Conservation (phyloP, 495 filamentous ascomycete genomes). For the Annulohypoxylon stygium region DNA sequence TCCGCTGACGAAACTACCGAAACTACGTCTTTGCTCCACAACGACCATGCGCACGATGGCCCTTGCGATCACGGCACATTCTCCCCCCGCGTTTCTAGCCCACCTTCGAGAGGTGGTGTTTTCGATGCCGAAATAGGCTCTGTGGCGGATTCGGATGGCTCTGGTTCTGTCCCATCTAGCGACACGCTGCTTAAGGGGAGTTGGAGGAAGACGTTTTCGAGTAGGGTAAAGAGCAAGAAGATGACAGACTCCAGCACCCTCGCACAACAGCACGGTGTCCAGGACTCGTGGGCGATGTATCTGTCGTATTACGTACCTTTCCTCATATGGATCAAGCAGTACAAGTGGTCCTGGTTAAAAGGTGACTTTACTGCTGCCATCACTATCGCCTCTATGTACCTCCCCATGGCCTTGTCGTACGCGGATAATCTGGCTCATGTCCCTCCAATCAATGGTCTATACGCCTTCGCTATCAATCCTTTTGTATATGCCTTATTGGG, state of each 20-base stretch:
- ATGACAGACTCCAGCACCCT: slow-evolving; percentile 73
- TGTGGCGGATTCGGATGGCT: slow-evolving; percentile 40
- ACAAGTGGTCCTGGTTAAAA: slow-evolving; percentile 80
- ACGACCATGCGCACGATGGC: slow-evolving; percentile 60
- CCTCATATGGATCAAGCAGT: slow-evolving; percentile 88
- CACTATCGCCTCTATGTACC: slow-evolving; percentile 96
- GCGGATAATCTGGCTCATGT: slow-evolving; percentile 95
- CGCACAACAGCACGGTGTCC: slow-evolving; percentile 71
- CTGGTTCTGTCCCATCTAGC: slow-evolving; percentile 32
- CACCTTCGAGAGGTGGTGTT: slow-evolving; percentile 60
- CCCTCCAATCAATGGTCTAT: slow-evolving; percentile 94
- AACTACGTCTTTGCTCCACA: slow-evolving; percentile 58
- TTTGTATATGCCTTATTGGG: slow-evolving; percentile 90
- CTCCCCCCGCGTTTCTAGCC: slow-evolving; percentile 71
- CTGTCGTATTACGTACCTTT: slow-evolving; percentile 93
- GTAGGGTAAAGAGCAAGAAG: slow-evolving; percentile 65
- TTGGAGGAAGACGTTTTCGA: slow-evolving; percentile 55
- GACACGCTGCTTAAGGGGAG: slow-evolving; percentile 43
- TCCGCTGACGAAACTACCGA: slow-evolving; percentile 55
- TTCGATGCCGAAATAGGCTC: slow-evolving; percentile 47
- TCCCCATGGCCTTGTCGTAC: slow-evolving; percentile 95
- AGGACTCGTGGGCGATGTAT: slow-evolving; percentile 74
- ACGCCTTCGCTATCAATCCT: slow-evolving; percentile 93
- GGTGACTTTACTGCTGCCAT: slow-evolving; percentile 89
- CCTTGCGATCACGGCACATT: slow-evolving; percentile 84